Base-by-base conservation (phyloP, 139 green algal species). In the Nannochloris sp. region DNA sequence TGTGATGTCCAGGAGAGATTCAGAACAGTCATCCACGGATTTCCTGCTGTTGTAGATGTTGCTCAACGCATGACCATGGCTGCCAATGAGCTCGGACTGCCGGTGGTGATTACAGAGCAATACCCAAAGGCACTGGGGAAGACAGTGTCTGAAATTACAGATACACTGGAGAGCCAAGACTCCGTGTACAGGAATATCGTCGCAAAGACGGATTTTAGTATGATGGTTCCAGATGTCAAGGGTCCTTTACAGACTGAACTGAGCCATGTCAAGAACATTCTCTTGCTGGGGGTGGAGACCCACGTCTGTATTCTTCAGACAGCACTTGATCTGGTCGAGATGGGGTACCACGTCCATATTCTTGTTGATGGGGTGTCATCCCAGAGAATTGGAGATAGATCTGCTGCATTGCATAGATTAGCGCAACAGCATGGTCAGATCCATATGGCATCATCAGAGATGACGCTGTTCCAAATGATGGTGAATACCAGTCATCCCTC, bases 281-380 rank as follows among this genome's bases (percentile, higher is more conserved):
- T 96, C 30, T 61, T 96, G 55, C 56, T 83, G 13, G 90, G 90
- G 14, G 88, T 96, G 16, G 89, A 96, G 71, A 70, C 84, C 11
- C 90, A 96, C 67, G 90, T 96, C 63, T 96, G 90, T 59, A 84
- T 96, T 23, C 68, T 93, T 28, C 89, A 96, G 70, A 96, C 90
- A 5, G 59, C 75, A 20, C 56, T 89, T 40, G 81, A 91, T 71
- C 61, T 90, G 13, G 29, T 89, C 28, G 46, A 23, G 16, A 53
- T 23, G 46, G 85, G 85, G 6, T 85, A 83, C 33, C 83, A 90
- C 58, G 85, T 95, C 31, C 86, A 94, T 63, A 40, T 95, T 23
- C 31, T 93, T 13, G 74, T 84, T 12, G 90, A 96, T 59, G 89
- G 74, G 8, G 80, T 95, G n/a, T 86, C 72, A 26, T 84, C 68